Base-by-base conservation (phyloP, 768 basidiomycete genomes). In the Leccinellum rugosiceps region DNA sequence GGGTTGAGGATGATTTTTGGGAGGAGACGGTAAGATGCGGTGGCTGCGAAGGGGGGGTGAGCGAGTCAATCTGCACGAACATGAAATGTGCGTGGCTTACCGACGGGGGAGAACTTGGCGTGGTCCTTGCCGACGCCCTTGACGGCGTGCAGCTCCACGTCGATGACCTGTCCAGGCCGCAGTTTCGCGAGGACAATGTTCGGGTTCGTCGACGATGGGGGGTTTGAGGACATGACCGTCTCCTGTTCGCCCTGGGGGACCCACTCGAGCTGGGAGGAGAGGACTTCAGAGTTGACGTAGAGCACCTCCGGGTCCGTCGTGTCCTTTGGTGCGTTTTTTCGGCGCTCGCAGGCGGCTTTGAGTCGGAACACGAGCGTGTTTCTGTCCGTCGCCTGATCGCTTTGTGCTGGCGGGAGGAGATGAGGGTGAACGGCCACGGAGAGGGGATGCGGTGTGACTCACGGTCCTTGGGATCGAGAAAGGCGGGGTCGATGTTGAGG, bases 81-180 rank as follows among this genome's bases (percentile, higher is more conserved):
- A 21, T 13, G 46, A 31, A 21, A 6, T 15, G 10, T 9, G 44
- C 17, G 44, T 7, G 75, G 10, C 83, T 56, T 64, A 91, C 94
- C 93, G 52, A 98, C 97, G 30, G 97, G 94, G 57, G 85, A 92
- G 71, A 92, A 99, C 70, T 99, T 99, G 47, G 97, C 94, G 65
- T 99, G 96, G 59, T 95, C 93, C 66, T 91, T 91, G 15, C 94
- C 94, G 15, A 92, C 84, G 14, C 93, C 91, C 66, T 98, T 98
- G 59, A 94, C 77, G 21, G 94, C 95, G 66, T 98, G 94, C 55
- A 95, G 66, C 65, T 94, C 89, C 76, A 92, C 83, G 43, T 91
- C 81, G 41, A 99, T 77, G 50, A 81, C 79, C 73, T 99, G 97
- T 6, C 95, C 96, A 0, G 96, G 96, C 46, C 95, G 79, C 52